Base-by-base conservation (phyloP, 805 yeast species). In the Starmerella bacillaris region DNA sequence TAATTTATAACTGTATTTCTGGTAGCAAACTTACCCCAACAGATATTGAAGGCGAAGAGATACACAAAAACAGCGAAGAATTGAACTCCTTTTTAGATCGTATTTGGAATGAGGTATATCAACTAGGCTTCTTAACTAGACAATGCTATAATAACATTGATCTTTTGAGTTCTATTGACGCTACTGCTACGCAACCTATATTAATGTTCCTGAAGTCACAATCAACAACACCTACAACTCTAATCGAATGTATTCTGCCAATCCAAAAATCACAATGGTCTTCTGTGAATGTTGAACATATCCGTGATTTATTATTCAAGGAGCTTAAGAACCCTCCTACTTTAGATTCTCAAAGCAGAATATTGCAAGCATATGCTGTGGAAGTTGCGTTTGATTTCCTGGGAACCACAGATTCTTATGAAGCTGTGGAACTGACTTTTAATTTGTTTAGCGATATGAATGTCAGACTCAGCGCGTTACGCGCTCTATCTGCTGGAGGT, bases 401-500 rank as follows among this genome's bases (percentile, higher is more conserved):
- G 3, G 19, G 24, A 2, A 9, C 12, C 17, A 17, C 2, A 3
- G 16, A 26, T 4, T 17, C 33, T 14, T 35, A 20, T 6, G 34
- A 24, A 4, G 16, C 30, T 1, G 35, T 42, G 9, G 42, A 40
- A 12, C 12, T 29, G 2, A 36, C 38, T 1, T 40, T 37, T 14
- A 15, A 34, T 8, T 38, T 39, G 1, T 46, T 40, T 19, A 26
- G 24, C n/a, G 33, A 33, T 4, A 6, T 26, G 2, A 31, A 30
- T 1, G 34, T 43, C 0, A 30, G 46, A 2, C 18, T 33, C 2
- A 38, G 45, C 2, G 44, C 41, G 0, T 21, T 46, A 8, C 24
- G 31, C 4, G 29, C 36, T 9, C 33, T 39, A 31, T 32, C 21
- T 38, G 45, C 2, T 18, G 45, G 4, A 16, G 50, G 60, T 12